A percentile compares a stretch with the other conserved stretches of the same genome.
These are phyloP conservation scores for Cerrena zonata DNA, from an alignment of 1,284 basidiomycete genomes.

Conservation along the genomic window DNA sequence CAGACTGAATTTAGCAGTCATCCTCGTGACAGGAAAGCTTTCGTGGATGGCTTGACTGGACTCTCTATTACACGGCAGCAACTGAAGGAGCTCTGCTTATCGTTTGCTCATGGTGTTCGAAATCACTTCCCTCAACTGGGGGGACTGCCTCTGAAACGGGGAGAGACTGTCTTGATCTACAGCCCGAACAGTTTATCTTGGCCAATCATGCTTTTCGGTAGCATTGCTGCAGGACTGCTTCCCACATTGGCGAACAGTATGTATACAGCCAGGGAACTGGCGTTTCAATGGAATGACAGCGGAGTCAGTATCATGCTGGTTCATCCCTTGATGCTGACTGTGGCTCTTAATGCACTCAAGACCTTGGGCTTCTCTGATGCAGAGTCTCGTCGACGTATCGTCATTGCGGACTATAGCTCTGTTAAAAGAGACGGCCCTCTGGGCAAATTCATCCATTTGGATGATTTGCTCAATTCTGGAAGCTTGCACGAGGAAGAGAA, in stretches of 20 bases:
- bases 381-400: slow-evolving; percentile 23
- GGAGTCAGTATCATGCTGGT: slow-evolving; percentile 36
- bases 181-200: slow-evolving; percentile 40
- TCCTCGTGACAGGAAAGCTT: slow-evolving; percentile 7
- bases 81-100: slow-evolving; percentile 4
- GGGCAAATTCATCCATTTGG: slow-evolving; percentile 6
- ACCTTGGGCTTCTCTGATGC: slow-evolving; percentile 17
- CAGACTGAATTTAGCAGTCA: slow-evolving; percentile 1
- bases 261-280: slow-evolving; percentile 28
- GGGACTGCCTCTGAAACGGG: slow-evolving; percentile 23
- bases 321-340: slow-evolving; percentile 34
- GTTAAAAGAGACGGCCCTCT: not conserved
- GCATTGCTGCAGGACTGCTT: slow-evolving; percentile 27
- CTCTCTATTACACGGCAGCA: slow-evolving; percentile 10
- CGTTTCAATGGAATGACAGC: slow-evolving; percentile 32
- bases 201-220: slow-evolving; percentile 35
- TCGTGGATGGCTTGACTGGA: slow-evolving; percentile 15
- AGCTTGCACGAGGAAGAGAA: slow-evolving; percentile 4
- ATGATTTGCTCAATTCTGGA: slow-evolving; percentile 4
- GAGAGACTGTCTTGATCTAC: slow-evolving; percentile 35
- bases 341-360: slow-evolving; percentile 26
- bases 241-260: slow-evolving; percentile 30
- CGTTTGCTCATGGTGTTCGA: slow-evolving; percentile 8
- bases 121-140: slow-evolving; percentile 12
- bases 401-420: slow-evolving; percentile 17